Evolutionary conservation across 2,329 filamentous ascomycete species (phyloP), one percentile per base, ranked within the genome.

Genomic region (Tolypocladium capitatum): DNA sequence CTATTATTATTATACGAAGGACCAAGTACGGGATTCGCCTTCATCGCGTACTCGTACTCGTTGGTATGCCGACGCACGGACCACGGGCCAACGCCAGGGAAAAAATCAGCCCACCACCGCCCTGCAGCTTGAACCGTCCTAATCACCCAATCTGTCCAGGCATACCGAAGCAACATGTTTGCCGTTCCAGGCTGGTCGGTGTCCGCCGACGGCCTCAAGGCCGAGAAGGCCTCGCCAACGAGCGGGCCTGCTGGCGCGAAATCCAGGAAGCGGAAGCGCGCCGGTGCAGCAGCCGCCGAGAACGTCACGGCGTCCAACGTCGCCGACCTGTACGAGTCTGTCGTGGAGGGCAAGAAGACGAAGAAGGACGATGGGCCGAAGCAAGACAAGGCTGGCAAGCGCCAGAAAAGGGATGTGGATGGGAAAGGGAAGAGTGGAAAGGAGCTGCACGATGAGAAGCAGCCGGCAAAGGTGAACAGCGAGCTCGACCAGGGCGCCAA

Each of bases 161-260:
- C 33, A 31, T 8, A 30, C 18, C 21, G 13, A 46, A 11, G 24
- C 32, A 54, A 43, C 48, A 91, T 97, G 91, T 97, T 97, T 65
- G 83, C 89, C 10, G 90, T 97, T 30, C 86, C 86, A 59, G 92
- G 92, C 56, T 96, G 91, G 90, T 87, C 87, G 35, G 74, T 96
- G 33, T 80, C 86, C 48, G 76, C 83, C 52, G 78, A 81, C 55
- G 71, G 70, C 46, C 77, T 94, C 53, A 88, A 87, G 66, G 67
- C 79, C 30, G 87, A 95, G 66, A 75, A 71, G 51, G 50, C 55
- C 11, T 51, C 63, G 45, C 55, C 62, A 9, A 59, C 57, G 43
- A 57, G 57, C 31, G 62, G 60, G 24, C 56, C 60, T 21, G 57
- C 66, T 2, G 59, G 68, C 50, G 60, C 68, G 55, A 78, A 73